phyloP scores from a whole-genome alignment of 2,329 filamentous ascomycete species.

The Cladosporium halotolerans region DNA sequence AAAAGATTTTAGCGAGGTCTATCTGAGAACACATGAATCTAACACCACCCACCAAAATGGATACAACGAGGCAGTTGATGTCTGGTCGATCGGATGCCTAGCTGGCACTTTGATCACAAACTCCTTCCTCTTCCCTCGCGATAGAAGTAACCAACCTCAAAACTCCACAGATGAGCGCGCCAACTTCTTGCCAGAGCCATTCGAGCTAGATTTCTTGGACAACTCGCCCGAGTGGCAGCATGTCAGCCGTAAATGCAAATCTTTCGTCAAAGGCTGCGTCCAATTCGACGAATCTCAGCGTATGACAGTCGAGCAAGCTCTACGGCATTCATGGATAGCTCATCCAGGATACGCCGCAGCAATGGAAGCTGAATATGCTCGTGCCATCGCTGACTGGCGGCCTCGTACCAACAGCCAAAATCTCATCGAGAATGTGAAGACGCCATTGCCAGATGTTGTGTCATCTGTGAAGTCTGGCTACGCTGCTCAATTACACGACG shows the following conservation, averaged over 20 bases:
- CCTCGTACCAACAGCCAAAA: conserved; percentile 25
- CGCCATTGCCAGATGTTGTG: no score
- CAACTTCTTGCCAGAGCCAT: not conserved
- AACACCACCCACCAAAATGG: conserved; percentile 26
- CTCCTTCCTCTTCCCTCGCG: conserved; percentile 41
- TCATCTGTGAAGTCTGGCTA: not conserved
- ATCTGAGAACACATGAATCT: not conserved
- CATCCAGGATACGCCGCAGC: conserved; percentile 42
- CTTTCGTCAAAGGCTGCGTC: conserved; percentile 49
- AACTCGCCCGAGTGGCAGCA: conserved; percentile 37
- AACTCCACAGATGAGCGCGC: conserved; percentile 20
- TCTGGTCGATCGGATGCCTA: conserved; percentile 57
- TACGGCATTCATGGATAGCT: conserved; percentile 52
- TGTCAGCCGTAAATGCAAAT: conserved; percentile 38
- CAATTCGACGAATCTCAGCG: conserved; percentile 44
- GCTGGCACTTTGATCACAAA: conserved; percentile 48
- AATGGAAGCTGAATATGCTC: conserved; percentile 46
- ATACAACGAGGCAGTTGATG: conserved; percentile 54
- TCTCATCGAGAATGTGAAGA: conserved; percentile 7
- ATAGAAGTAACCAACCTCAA: conserved; percentile 25
- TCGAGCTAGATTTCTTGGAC: conserved; percentile 41
- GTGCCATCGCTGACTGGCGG: conserved; percentile 45
- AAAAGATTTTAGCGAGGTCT: conserved; percentile 31
- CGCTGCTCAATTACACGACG: not conserved
- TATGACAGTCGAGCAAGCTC: conserved; percentile 48